Evolutionary conservation across 2,329 filamentous ascomycete species (phyloP), one percentile per base, ranked within the genome.

Genomic region (Penicillium vulpinum): DNA sequence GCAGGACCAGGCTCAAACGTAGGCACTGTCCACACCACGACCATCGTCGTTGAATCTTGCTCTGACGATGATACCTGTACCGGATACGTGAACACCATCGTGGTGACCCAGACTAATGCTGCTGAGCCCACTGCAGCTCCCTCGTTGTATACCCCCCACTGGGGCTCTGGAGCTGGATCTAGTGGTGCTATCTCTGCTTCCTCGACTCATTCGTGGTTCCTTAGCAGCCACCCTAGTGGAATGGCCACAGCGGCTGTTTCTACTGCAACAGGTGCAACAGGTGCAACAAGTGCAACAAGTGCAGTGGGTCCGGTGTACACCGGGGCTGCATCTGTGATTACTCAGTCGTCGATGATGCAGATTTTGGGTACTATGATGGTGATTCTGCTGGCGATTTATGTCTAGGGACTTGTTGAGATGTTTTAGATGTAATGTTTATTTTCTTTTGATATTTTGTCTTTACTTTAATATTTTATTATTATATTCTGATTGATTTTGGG

Each of bases 311-410:
- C 38, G n/a, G n/a, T 41, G 8, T 51, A 51, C 15, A 43, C 48
- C 4, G 48, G 48, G 7, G 48, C 38, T 26, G 48, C 48, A 22
- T 41, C 48, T 22, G 18, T 6, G 2, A n/a, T 5, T 15, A 35
- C 26, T 22, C 28, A n/a, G 8, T 47, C 9, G 6, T 35, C 29
- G 8, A 35, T 47, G 3, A 33, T 47, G 11, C 44, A 35, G 29
- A 8, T 26, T 10, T 22, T 43, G 13, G 15, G 40, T n/a, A 16
- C 40, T 16, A 67, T 50, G 55, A 58, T 16, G 62, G 62, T 24
- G 56, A 53, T 11, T 61, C 57, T 38, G 29, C 36, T 39, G 18
- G 18, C 36, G 18, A 22, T 39, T 18, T 21, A 15, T 40, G 5
- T 24, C n/a, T 40, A 40, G 7, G 2, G 38, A 15, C 2, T 40